A percentile compares a stretch with the other conserved stretches of the same genome.
These are phyloP conservation scores for Phytophthora constricta DNA, from an alignment of 352 stramenopile species.

Conservation along the genomic window DNA sequence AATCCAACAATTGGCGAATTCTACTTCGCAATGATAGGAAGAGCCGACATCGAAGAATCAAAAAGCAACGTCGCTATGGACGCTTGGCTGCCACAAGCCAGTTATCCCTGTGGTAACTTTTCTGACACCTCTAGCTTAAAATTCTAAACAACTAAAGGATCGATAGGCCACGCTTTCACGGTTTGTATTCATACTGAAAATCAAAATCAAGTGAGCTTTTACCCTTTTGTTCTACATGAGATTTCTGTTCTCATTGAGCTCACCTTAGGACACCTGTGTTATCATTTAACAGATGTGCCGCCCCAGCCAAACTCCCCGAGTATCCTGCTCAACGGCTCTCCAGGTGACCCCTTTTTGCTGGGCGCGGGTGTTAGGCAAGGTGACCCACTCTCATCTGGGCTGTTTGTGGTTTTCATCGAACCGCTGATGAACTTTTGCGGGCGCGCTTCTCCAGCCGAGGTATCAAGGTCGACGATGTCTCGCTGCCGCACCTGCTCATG, in stretches of 20 bases:
- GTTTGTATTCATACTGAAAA: constrained; percentile 38
- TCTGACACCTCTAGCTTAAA: constrained; percentile 31
- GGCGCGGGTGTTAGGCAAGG: constrained; percentile 7
- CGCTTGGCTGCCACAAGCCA: constrained; percentile 22
- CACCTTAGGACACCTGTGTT: constrained; percentile 30
- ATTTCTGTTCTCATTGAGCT: constrained; percentile 30
- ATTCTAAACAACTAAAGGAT: constrained; percentile 29
- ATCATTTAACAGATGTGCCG: constrained; percentile 30
- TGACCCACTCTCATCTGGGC: background rate
- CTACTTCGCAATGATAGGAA: constrained; percentile 30
- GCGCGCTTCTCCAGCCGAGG: background rate
- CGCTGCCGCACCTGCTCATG: background rate
- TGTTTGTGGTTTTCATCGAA: constrained; percentile 11
- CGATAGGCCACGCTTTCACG: constrained; percentile 32
- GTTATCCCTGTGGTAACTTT: constrained; percentile 29
- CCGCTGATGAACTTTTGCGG: constrained; percentile 2
- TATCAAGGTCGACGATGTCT: background rate
- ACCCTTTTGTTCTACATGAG: constrained; percentile 24
- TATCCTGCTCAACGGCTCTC: too few species aligned
- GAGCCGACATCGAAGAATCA: constrained; percentile 27
- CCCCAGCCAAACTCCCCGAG: constrained; percentile 23
- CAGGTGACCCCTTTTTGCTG: background rate
- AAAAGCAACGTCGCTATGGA: constrained; percentile 31
- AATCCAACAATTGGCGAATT: constrained; percentile 31
- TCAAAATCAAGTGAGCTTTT: constrained; percentile 33